A percentile compares a stretch with the other conserved stretches of the same genome.
Conservation (phyloP, 2,329 filamentous ascomycete species). For the Penicillium rolfsii region DNA sequence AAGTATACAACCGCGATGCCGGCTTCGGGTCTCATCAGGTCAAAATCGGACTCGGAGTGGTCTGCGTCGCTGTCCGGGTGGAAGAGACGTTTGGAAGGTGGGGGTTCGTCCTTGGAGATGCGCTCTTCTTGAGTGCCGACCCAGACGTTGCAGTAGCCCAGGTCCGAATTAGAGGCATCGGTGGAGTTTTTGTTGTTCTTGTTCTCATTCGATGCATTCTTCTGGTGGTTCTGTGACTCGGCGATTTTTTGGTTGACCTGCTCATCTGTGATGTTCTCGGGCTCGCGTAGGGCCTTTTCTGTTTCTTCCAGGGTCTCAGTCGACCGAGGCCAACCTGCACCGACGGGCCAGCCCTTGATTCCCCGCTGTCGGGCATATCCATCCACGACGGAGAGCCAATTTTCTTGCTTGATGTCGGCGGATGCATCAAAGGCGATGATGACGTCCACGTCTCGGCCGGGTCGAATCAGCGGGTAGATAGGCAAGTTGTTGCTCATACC, state of each 20-base stretch:
- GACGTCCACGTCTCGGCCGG: slow-evolving; percentile 85
- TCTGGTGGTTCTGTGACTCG: slow-evolving; percentile 54
- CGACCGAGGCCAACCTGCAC: slow-evolving; percentile 84
- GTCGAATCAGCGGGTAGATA: slow-evolving; percentile 89
- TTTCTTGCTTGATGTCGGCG: slow-evolving; percentile 89
- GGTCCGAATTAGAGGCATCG: slow-evolving; percentile 50
- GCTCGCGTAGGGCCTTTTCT: slow-evolving; percentile 66
- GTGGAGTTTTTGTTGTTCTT: slow-evolving; percentile 22
- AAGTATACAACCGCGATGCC: slow-evolving; percentile 91
- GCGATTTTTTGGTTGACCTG: slow-evolving; percentile 67
- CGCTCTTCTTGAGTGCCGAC: slow-evolving; percentile 81
- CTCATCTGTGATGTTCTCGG: slow-evolving; percentile 62
- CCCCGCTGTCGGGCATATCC: slow-evolving; percentile 89
- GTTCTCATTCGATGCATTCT: slow-evolving; percentile 2
- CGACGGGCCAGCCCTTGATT: slow-evolving; percentile 92
- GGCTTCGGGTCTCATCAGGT: slow-evolving; percentile 73
- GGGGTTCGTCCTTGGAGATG: slow-evolving; percentile 57
- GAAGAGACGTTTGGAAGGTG: slow-evolving; percentile 55
- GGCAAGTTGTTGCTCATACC: slow-evolving; percentile 99
- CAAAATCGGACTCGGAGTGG: slow-evolving; percentile 65
- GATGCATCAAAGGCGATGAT: slow-evolving; percentile 93
- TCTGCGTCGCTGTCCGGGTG: slow-evolving; percentile 53
- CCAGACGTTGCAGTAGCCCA: slow-evolving; percentile 95
- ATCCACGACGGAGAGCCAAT: slow-evolving; percentile 92
- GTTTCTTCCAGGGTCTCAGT: slow-evolving; percentile 63